Percentiles rank a stretch among this genome's conserved stretches.
Conservation (phyloP, 2,329 filamentous ascomycete species). For the Tolypocladium guangdongense region DNA sequence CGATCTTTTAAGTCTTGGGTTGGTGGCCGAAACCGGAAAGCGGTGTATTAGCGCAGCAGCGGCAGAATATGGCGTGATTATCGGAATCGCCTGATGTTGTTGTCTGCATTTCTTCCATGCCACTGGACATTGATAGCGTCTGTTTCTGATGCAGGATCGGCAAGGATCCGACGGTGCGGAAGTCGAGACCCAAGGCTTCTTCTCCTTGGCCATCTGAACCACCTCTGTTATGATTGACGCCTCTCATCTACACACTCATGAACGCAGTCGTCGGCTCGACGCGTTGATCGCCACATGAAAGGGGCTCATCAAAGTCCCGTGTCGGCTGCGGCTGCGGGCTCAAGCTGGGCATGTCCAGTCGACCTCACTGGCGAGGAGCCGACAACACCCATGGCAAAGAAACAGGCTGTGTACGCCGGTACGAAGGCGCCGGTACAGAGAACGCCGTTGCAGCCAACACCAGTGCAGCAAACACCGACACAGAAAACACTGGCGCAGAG, state of each 20-base stretch:
- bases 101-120: neutral
- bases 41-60: neutral
- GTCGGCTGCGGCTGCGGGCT: neutral
- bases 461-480: neutral
- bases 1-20: no score
- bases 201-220: no score
- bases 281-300: neutral
- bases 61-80: neutral
- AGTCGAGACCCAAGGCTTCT: neutral
- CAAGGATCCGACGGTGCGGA: neutral
- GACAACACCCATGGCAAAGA: neutral
- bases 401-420: neutral
- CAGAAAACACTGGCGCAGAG: neutral
- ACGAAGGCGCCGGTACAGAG: neutral
- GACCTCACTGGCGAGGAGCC: constrained; percentile 2
- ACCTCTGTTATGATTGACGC: no score
- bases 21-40: no score
- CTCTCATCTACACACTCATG: neutral
- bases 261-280: neutral
- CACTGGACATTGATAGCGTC: neutral
- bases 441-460: neutral
- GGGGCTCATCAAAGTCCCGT: neutral
- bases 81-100: no score
- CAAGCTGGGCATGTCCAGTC: constrained; percentile 5
- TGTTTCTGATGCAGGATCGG: neutral